Evolutionary conservation across 2,329 filamentous ascomycete genomes (phyloP).

Genomic region (Chaetomium strumarium): DNA sequence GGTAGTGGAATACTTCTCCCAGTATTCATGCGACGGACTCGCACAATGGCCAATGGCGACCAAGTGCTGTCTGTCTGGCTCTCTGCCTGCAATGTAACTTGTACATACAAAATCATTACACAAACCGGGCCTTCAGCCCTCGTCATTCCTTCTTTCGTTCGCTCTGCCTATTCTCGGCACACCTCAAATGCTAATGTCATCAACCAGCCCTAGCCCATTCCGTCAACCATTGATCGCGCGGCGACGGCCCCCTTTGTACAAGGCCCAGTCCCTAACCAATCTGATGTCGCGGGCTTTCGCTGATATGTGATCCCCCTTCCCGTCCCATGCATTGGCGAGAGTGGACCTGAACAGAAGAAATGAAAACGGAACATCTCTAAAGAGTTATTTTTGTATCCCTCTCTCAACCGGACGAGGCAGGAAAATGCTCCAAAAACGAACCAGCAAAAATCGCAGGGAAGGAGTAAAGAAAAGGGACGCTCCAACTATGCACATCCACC

Average conservation of each 20-base stretch:
- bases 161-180: no score
- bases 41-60: no score
- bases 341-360: neutral
- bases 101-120: no score
- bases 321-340: neutral
- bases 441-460: neutral
- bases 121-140: no score
- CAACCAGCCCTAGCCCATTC: no score
- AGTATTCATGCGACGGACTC: no score
- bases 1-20: no score
- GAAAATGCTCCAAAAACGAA: slow-evolving; percentile 1
- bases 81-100: no score
- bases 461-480: neutral
- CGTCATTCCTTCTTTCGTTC: no score
- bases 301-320: neutral
- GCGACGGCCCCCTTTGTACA: neutral
- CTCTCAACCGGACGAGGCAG: neutral
- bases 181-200: no score
- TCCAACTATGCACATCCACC: slow-evolving; percentile 7
- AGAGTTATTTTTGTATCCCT: neutral
- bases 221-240: neutral
- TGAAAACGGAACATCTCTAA: neutral
- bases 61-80: no score
- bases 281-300: slow-evolving; percentile 1
- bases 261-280: slow-evolving; percentile 1